These are phyloP conservation scores for Jamesozyma lodderae DNA, from an alignment of 805 yeast species.

Conservation along the genomic window DNA sequence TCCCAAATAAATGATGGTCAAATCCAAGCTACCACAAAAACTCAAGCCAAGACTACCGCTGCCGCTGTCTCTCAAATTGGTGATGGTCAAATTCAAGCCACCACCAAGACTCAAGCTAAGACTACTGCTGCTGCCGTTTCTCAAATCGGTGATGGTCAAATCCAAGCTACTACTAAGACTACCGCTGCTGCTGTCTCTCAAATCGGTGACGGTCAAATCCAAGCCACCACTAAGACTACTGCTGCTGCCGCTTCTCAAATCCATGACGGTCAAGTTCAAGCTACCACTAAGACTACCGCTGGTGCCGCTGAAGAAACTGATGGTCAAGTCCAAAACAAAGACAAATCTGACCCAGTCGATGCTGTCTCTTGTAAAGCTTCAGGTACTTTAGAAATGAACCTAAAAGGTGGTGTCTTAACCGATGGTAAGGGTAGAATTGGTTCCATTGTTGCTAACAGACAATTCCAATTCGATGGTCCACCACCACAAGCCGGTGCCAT, in stretches of 20 bases:
- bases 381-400: slow-evolving; percentile 45
- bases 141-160: slow-evolving; percentile 37
- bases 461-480: slow-evolving; percentile 81
- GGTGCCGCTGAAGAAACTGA: slow-evolving; percentile 29
- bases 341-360: slow-evolving; percentile 25
- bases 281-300: slow-evolving; percentile 28
- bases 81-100: slow-evolving; percentile 44
- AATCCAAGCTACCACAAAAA: slow-evolving; percentile 31
- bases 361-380: slow-evolving; percentile 38
- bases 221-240: slow-evolving; percentile 12
- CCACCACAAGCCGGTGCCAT: slow-evolving; percentile 76
- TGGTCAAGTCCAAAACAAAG: slow-evolving; percentile 42
- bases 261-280: slow-evolving; percentile 31
- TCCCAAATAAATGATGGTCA: slow-evolving; percentile 42
- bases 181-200: slow-evolving; percentile 32
- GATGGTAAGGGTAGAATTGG: slow-evolving; percentile 64
- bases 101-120: slow-evolving; percentile 18
- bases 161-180: slow-evolving; percentile 29
- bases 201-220: slow-evolving; percentile 32
- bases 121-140: slow-evolving; percentile 27
- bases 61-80: slow-evolving; percentile 31
- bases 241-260: slow-evolving; percentile 29
- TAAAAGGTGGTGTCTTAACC: slow-evolving; percentile 41
- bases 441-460: slow-evolving; percentile 73
- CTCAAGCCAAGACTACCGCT: slow-evolving; percentile 12